These are phyloP conservation scores for Sporothrix pseudoabietina DNA, from an alignment of 2,329 filamentous ascomycete species.

Conservation along the genomic window DNA sequence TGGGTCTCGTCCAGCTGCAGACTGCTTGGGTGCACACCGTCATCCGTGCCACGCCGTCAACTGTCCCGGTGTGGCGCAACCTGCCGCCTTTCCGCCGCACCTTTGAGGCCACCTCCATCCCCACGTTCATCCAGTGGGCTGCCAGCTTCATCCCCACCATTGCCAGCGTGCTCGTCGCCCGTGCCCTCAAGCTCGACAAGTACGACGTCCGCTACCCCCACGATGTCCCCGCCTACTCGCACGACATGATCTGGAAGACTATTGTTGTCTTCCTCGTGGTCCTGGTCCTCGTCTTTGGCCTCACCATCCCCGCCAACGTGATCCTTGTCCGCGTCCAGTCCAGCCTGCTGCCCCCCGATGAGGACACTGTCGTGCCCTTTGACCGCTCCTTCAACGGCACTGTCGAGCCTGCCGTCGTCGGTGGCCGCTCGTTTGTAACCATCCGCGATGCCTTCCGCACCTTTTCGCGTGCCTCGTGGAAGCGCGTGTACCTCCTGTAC, in stretches of 20 bases:
- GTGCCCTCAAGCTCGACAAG: slow-evolving; percentile 51
- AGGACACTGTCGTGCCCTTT: slow-evolving; percentile 85
- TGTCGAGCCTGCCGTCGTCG: slow-evolving; percentile 72
- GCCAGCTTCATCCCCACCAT: slow-evolving; percentile 54
- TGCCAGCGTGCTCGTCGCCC: slow-evolving; percentile 52
- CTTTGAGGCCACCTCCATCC: slow-evolving; percentile 68
- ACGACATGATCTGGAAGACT: slow-evolving; percentile 50
- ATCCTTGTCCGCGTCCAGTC: slow-evolving; percentile 82
- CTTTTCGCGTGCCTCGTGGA: slow-evolving; percentile 71
- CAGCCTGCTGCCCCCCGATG: slow-evolving; percentile 77
- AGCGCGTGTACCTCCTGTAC: slow-evolving; percentile 73
- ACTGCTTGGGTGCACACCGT: slow-evolving; percentile 85
- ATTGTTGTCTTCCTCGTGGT: slow-evolving; percentile 50
- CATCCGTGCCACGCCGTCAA: slow-evolving; percentile 65
- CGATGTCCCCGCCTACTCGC: slow-evolving; percentile 44
- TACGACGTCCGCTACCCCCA: slow-evolving; percentile 45
- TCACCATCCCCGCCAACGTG: slow-evolving; percentile 75
- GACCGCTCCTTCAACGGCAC: slow-evolving; percentile 83
- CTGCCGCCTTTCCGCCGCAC: slow-evolving; percentile 66
- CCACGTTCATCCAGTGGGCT: slow-evolving; percentile 65
- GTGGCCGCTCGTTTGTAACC: slow-evolving; percentile 69
- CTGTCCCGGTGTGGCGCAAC: slow-evolving; percentile 61
- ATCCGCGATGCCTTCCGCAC: slow-evolving; percentile 77
- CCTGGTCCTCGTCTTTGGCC: slow-evolving; percentile 58
- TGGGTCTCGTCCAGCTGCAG: slow-evolving; percentile 67